Base-by-base conservation (phyloP, 2,329 filamentous ascomycete genomes). In the Fusarium dimerum region DNA sequence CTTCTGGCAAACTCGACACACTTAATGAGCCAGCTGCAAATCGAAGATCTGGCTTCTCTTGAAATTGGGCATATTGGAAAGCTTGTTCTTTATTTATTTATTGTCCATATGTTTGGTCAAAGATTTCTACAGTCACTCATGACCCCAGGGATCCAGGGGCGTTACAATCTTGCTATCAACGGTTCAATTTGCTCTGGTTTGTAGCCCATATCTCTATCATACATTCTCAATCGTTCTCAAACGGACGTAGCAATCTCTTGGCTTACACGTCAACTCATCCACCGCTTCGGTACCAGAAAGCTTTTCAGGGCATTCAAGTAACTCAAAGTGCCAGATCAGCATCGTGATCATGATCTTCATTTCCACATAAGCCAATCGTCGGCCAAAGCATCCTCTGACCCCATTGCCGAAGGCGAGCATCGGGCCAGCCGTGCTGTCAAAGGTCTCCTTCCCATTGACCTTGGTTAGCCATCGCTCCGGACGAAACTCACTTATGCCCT, bases 321-420 rank as follows among this genome's bases (percentile, higher is more conserved):
- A 38, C 34, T 64, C 57, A 29, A 66, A 63, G 13, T 55, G 49
- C 65, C 66, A 67, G 4, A 65, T 39, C 17, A 66, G 36, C 51
- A 68, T 39, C 6, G 62, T 55, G 36, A 62, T 48, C 11, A 62
- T 42, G 30, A 67, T 55, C 16, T 53, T 53, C n/a, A 66, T 39
- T 55, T 65, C 54, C 36, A 67, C 45, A 18, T 62, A 62, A 5
- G 58, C 67, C 5, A 67, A 52, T 36, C 48, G 54, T 40, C 62
- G 61, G 1, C 72, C 72, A 34, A 61, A 74, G 50, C 73, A 75
- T 0, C 66, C 66, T 2, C 72, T 51, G 1, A 61, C 50, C 0
- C 72, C 73, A 15, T 66, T 18, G 0, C 72, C 67, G 54, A 74
- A 75, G 0, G 67, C 47, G n/a, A 72, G 52, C 15, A 51, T 38